Percentiles rank a stretch among this genome's conserved stretches.
phyloP scores from a whole-genome alignment of 2,329 filamentous ascomycete species.

The Microsporum audouinii region DNA sequence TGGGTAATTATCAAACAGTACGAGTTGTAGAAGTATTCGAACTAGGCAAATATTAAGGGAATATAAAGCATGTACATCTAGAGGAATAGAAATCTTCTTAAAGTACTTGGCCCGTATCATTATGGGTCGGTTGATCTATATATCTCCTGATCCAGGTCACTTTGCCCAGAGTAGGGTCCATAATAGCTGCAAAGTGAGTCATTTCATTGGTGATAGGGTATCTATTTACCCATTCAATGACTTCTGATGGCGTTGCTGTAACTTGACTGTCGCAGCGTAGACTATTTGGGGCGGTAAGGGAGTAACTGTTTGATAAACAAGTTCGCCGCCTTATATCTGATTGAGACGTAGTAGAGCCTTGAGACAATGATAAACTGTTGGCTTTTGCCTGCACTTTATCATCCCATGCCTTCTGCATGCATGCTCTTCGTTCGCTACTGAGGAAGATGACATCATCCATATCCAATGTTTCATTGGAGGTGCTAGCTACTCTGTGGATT shows the following conservation, averaged over 20 bases:
- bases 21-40: neutral
- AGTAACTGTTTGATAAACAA: too few species aligned
- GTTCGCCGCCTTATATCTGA: neutral
- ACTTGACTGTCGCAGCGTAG: slow-evolving; percentile 10
- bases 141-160: slow-evolving; percentile 37
- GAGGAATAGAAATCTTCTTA: neutral
- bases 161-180: slow-evolving; percentile 43
- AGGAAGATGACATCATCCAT: slow-evolving; percentile 24
- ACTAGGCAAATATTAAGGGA: neutral
- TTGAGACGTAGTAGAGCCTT: slow-evolving; percentile 7
- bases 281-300: neutral
- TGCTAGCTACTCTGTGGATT: slow-evolving; percentile 13
- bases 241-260: slow-evolving; percentile 22
- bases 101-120: neutral
- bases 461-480: slow-evolving; percentile 12
- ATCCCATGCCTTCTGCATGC: slow-evolving; percentile 32
- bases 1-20: too few species aligned
- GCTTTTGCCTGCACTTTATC: slow-evolving; percentile 17
- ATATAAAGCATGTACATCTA: neutral
- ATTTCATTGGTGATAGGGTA: slow-evolving; percentile 47
- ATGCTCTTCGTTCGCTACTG: slow-evolving; percentile 25
- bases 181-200: slow-evolving; percentile 47
- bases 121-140: neutral
- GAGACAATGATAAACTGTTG: neutral
- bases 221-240: slow-evolving; percentile 40